phyloP scores from a whole-genome alignment of 371 early-diverging fungal species.

The Mortierella sp. region DNA sequence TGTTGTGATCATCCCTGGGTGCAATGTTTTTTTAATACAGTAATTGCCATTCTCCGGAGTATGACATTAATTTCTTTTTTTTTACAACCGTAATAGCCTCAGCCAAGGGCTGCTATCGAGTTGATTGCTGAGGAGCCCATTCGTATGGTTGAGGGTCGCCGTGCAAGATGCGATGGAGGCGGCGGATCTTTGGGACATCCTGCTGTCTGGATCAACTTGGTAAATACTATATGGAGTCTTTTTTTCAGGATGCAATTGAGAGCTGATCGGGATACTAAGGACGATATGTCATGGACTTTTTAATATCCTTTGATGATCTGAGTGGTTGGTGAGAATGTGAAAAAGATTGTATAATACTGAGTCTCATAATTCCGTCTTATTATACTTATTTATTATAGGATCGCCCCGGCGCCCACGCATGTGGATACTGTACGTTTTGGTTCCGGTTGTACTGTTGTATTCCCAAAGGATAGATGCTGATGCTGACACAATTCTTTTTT shows the following conservation, averaged over 20 bases:
- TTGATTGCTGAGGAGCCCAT: slow-evolving; percentile 92
- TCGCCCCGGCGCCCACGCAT: slow-evolving; percentile 77
- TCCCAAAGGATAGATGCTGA: not conserved
- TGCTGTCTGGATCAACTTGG: slow-evolving; percentile 94
- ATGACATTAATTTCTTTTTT: no score
- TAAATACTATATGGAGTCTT: slow-evolving; percentile 41
- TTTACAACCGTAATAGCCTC: slow-evolving; percentile 71
- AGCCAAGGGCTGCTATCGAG: slow-evolving; percentile 92
- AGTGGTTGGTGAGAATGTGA: not conserved
- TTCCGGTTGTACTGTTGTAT: not conserved
- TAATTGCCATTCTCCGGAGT: not conserved
- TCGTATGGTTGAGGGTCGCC: slow-evolving; percentile 77
- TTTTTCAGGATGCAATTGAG: not conserved
- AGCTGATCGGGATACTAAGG: not conserved
- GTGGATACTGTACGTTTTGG: slow-evolving; percentile 81
- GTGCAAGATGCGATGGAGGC: slow-evolving; percentile 92
- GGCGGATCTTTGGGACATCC: slow-evolving; percentile 96
- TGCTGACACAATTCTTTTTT: slow-evolving; percentile 2
- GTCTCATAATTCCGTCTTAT: not conserved
- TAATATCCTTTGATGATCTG: not conserved
- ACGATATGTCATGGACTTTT: not conserved
- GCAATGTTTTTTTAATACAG: not conserved
- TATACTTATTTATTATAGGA: slow-evolving; percentile 50
- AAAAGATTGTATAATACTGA: no score
- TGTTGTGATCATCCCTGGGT: not conserved